A percentile compares a stretch with the other conserved stretches of the same genome.
Evolutionary conservation across 176 grass and related monocot genomes (phyloP).

Genomic region (Eremochloa ophiuroides): DNA sequence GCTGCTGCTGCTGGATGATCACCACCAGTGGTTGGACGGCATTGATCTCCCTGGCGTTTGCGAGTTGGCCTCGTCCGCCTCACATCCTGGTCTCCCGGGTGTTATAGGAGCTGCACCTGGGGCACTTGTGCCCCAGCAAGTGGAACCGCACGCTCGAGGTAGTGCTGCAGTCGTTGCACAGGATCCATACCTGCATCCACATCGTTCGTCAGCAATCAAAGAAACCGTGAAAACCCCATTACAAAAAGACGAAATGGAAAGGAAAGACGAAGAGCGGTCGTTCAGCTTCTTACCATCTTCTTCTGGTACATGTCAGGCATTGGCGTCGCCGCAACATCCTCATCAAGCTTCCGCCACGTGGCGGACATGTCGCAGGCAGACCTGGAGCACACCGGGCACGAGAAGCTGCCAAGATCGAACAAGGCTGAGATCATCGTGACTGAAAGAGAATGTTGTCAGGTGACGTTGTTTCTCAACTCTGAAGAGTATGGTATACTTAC

Average conservation of each 20-base stretch:
- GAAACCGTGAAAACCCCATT: neutral
- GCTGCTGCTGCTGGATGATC: no score
- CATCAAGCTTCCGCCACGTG: slow-evolving; percentile 66
- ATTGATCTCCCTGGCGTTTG: neutral
- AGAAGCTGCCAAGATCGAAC: slow-evolving; percentile 44
- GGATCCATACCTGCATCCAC: slow-evolving; percentile 61
- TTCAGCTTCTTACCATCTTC: slow-evolving; percentile 58
- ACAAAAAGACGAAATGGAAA: neutral
- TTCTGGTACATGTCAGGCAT: slow-evolving; percentile 74
- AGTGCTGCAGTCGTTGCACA: slow-evolving; percentile 79
- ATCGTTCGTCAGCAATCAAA: neutral
- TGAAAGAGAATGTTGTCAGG: neutral
- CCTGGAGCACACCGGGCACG: slow-evolving; percentile 80
- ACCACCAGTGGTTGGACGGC: neutral
- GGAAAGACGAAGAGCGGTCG: neutral
- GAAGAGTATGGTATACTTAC: slow-evolving; percentile 36
- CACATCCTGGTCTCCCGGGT: slow-evolving; percentile 56
- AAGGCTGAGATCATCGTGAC: neutral
- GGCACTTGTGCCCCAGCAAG: slow-evolving; percentile 79
- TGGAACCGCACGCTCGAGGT: slow-evolving; percentile 69
- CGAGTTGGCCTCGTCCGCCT: neutral
- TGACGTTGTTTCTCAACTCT: neutral
- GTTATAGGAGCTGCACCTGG: slow-evolving; percentile 65
- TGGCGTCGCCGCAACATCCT: slow-evolving; percentile 68
- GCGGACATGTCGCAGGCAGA: slow-evolving; percentile 69